Evolutionary conservation across 148 eudicot species (phyloP), one percentile per base, ranked within the genome.

Genomic region (Mesembryanthemum crystallinum): DNA sequence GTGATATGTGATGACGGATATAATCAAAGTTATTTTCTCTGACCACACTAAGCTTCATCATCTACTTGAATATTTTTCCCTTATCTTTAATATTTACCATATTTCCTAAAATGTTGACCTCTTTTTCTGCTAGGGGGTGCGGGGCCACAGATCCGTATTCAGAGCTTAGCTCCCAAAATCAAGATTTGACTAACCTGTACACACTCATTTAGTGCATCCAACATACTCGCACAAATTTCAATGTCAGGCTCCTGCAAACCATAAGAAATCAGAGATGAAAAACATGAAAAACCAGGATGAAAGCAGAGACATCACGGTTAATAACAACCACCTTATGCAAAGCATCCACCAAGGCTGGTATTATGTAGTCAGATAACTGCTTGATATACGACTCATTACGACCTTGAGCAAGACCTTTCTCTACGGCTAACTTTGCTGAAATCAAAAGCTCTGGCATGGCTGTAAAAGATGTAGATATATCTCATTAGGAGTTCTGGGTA

Each of bases 361-460:
- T 73, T 72, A 92, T 90, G 77, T 80, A 95, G 79, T 95, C 98
- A 65, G 98, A 92, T 75, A 95, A 77, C 84, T 95, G 97, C 83
- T 95, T 95, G 64, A 92, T 76, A 85, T 95, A 95, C 7, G 92
- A 78, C 83, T 87, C 97, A 74, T 90, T 87, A 73, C 97, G 92
- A 76, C 96, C 96, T 78, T 89, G 97, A 83, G 94, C 92, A 35
- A 92, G 82, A 69, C 98, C 98, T 79, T 95, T 95, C 84, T 90
- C 98, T 54, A 95, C 88, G 37, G 98, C 98, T 75, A 90, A 80
- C 78, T 95, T 95, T 47, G 98, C 97, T 75, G 98, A 95, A 10
- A 88, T 88, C 80, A 95, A 77, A 30, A 95, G 82, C 87, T 95
- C 98, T 14, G 98, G 98, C 98, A 95, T 92, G 76, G 97, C 98